A percentile compares a stretch with the other conserved stretches of the same genome.
phyloP scores from a whole-genome alignment of 2,329 filamentous ascomycete genomes.

The Aureobasidium sp. region DNA sequence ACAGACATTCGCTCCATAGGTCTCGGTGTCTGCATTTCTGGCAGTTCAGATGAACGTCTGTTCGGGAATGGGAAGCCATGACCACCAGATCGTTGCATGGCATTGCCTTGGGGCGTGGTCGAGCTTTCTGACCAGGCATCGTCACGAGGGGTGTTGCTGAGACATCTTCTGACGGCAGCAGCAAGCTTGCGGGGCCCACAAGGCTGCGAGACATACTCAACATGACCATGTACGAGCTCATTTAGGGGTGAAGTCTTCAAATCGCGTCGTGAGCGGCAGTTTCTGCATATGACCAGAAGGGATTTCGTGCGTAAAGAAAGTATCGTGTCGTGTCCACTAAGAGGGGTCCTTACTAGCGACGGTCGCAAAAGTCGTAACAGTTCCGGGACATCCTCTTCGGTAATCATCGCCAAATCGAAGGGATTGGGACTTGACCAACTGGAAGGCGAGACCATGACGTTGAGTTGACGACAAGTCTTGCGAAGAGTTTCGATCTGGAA shows the following conservation, averaged over 20 bases:
- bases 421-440: not conserved
- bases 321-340: not conserved
- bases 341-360: not conserved
- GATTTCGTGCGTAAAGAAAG: not conserved
- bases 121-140: conserved; percentile 5
- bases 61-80: not conserved
- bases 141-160: not conserved
- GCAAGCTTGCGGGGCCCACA: conserved; percentile 15
- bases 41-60: not conserved
- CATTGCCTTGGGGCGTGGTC: not conserved
- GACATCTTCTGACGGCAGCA: conserved; percentile 8
- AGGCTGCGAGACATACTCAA: conserved; percentile 17
- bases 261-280: conserved; percentile 3
- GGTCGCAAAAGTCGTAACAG: not conserved
- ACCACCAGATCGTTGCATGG: not conserved
- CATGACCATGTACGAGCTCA: not conserved
- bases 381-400: conserved; percentile 3
- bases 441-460: not conserved
- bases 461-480: conserved; percentile 6
- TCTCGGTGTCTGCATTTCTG: conserved; percentile 5
- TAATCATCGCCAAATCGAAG: not conserved
- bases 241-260: conserved; percentile 7
- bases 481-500: not conserved
- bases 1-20: not conserved
- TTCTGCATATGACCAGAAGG: conserved; percentile 15